Evolutionary conservation across 83 land plant species (phyloP).

Genomic region (Diphasiastrum complanatum): DNA sequence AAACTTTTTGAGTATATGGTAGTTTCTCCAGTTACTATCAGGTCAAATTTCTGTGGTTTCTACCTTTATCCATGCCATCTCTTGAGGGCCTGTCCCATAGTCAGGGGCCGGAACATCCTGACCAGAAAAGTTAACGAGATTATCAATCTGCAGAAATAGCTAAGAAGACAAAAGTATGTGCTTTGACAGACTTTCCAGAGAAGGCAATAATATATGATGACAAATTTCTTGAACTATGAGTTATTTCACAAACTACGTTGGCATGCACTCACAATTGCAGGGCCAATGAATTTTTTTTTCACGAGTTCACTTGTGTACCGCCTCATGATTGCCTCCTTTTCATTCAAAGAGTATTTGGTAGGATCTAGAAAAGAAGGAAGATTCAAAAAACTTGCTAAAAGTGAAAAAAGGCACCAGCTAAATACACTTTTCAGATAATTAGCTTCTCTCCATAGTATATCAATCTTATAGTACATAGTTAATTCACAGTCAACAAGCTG

Average conservation of each 20-base stretch:
- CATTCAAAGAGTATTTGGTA: constrained; percentile 27
- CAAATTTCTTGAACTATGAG: too few species aligned
- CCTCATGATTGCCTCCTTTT: constrained; percentile 39
- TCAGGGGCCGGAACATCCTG: constrained; percentile 45
- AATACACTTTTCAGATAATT: too few species aligned
- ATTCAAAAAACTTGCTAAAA: background rate
- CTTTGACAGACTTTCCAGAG: background rate
- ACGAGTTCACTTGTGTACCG: constrained; percentile 41
- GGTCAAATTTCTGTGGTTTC: too few species aligned
- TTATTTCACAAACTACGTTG: too few species aligned
- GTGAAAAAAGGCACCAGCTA: background rate
- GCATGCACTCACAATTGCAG: constrained; percentile 30
- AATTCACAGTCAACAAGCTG: too few species aligned
- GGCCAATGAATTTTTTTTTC: constrained; percentile 39
- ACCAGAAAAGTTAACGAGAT: too few species aligned
- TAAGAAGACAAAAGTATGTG: too few species aligned
- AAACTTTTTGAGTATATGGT: too few species aligned
- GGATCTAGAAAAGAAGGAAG: constrained; percentile 27
- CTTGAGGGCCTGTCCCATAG: constrained; percentile 38
- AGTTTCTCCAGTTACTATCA: too few species aligned
- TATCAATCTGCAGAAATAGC: too few species aligned
- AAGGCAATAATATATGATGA: background rate
- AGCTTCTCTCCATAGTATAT: background rate
- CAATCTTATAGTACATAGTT: background rate
- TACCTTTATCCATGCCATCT: constrained; percentile 44